phyloP scores from a whole-genome alignment of 2,329 filamentous ascomycete genomes.

The Aureobasidium vineae region DNA sequence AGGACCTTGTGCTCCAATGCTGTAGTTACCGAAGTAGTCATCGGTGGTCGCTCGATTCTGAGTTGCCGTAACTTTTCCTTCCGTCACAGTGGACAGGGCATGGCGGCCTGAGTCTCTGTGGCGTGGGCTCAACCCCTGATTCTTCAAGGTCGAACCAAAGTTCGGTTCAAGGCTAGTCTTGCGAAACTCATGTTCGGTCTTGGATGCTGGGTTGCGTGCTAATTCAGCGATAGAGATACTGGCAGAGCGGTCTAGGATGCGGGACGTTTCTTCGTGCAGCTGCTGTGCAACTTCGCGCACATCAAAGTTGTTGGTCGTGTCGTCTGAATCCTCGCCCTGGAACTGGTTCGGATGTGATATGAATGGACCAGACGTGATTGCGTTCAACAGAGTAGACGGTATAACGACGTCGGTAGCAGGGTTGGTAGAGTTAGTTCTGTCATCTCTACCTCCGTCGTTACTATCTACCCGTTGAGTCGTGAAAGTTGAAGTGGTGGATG shows the following conservation, averaged over 20 bases:
- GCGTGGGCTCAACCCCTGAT: not conserved
- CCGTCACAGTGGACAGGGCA: not conserved
- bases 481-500: not conserved
- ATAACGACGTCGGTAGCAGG: conserved; percentile 1
- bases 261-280: not conserved
- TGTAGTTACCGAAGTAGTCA: conserved; percentile 14
- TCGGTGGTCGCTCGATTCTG: not conserved
- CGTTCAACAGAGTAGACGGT: conserved; percentile 1
- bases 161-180: conserved; percentile 23
- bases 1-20: not conserved
- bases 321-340: not conserved
- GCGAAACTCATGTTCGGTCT: not conserved
- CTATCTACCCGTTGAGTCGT: not conserved
- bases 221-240: conserved; percentile 11
- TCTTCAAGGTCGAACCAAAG: not conserved
- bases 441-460: not conserved
- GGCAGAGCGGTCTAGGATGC: conserved; percentile 1
- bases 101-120: not conserved
- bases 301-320: not conserved
- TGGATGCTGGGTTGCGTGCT: not conserved
- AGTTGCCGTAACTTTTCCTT: not conserved
- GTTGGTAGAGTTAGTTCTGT: not conserved
- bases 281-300: not conserved
- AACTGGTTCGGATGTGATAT: not conserved
- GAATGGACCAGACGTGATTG: not conserved